A percentile compares a stretch with the other conserved stretches of the same genome.
Evolutionary conservation across 768 basidiomycete species (phyloP).

Genomic region (Phallus indusiatus): DNA sequence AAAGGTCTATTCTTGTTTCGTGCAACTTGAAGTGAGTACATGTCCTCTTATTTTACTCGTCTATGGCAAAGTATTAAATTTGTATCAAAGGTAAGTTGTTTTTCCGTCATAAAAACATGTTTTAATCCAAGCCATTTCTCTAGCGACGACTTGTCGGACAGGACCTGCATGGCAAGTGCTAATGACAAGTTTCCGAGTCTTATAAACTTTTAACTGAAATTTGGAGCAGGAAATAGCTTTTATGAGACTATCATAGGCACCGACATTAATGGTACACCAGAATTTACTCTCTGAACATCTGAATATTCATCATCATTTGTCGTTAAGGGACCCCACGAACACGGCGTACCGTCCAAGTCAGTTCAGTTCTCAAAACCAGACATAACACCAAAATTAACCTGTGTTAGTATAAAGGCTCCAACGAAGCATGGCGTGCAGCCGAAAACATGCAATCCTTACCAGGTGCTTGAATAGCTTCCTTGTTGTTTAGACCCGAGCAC

Average conservation of each 20-base stretch:
- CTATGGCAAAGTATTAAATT: slow-evolving; percentile 3
- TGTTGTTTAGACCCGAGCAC: not conserved
- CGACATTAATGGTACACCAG: not conserved
- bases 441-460: not conserved
- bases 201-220: not conserved
- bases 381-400: not conserved
- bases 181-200: not conserved
- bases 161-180: slow-evolving; percentile 3
- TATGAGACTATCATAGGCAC: not conserved
- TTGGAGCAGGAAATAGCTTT: slow-evolving; percentile 1
- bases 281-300: not conserved
- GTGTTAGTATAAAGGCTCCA: not conserved
- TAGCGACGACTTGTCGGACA: slow-evolving; percentile 4
- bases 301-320: not conserved
- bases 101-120: not conserved
- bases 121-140: not conserved
- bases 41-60: slow-evolving; percentile 4
- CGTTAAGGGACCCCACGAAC: not conserved
- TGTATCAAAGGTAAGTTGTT: not conserved
- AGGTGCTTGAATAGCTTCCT: not conserved
- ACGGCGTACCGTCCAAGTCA: slow-evolving; percentile 8
- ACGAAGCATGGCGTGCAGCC: slow-evolving; percentile 5
- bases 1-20: not conserved
- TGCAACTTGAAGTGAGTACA: not conserved
- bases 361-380: not conserved